A percentile compares a stretch with the other conserved stretches of the same genome.
Conservation (phyloP, 345 rosid genomes). For the Salix udensis region DNA sequence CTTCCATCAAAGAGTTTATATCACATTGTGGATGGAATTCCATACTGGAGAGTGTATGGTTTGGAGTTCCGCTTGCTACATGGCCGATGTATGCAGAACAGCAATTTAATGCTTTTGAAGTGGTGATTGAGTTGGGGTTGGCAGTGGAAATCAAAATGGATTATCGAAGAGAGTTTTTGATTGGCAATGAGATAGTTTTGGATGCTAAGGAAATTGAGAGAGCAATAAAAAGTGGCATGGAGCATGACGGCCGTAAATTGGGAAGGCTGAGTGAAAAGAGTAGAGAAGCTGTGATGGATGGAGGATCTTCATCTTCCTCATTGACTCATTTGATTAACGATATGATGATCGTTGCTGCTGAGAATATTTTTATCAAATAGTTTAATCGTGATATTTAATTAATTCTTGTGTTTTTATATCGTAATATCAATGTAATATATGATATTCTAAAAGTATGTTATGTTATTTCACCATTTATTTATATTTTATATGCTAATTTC, state of each 20-base stretch:
- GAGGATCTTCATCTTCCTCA: constrained; percentile 7
- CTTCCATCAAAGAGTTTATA: constrained; percentile 3
- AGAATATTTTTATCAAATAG: no score
- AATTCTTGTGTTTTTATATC: no score
- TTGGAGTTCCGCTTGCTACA: constrained; percentile 12
- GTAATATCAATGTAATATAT: no score
- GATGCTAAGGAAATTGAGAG: constrained; percentile 10
- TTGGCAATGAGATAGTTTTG: background rate
- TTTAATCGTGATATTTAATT: no score
- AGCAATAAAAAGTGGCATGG: constrained; percentile 12
- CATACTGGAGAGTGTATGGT: constrained; percentile 12
- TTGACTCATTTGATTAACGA: constrained; percentile 3
- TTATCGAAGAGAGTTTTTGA: background rate
- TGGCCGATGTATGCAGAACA: constrained; percentile 22
- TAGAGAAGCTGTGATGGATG: constrained; percentile 1
- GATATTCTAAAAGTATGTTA: no score
- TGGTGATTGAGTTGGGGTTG: constrained; percentile 16
- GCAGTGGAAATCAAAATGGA: constrained; percentile 14
- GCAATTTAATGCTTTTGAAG: constrained; percentile 2
- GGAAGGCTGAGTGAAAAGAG: background rate
- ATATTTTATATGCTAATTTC: no score
- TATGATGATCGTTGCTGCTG: background rate
- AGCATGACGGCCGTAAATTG: background rate
- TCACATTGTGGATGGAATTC: constrained; percentile 27
- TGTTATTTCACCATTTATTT: no score